Evolutionary conservation across 331 rosid genomes (phyloP).

Genomic region (Malus hybrid): DNA sequence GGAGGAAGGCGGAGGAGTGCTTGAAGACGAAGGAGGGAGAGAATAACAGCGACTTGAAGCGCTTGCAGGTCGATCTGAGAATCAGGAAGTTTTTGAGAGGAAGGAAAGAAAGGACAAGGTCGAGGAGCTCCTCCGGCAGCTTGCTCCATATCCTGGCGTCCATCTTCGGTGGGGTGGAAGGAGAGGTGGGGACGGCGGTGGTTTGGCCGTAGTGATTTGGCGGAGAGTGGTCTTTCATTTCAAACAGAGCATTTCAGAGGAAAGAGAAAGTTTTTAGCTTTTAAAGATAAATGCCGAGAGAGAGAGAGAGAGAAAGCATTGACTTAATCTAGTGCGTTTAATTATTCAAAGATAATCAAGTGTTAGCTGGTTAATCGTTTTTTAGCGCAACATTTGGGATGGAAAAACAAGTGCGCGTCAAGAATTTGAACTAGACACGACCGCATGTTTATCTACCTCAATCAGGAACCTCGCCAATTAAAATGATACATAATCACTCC

Average conservation of each 20-base stretch:
- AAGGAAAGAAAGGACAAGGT: constrained; percentile 54
- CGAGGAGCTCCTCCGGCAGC: constrained; percentile 64
- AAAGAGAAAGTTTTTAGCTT: too few species aligned
- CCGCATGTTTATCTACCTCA: too few species aligned
- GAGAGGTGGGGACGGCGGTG: not conserved
- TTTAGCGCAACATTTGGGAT: too few species aligned
- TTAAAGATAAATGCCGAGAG: too few species aligned
- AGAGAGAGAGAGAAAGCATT: too few species aligned
- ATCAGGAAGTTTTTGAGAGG: constrained; percentile 54
- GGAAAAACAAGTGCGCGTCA: too few species aligned
- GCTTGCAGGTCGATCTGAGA: constrained; percentile 77
- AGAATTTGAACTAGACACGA: too few species aligned
- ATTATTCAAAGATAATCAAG: too few species aligned
- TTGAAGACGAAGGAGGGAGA: constrained; percentile 58
- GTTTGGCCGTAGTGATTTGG: not conserved
- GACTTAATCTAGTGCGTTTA: too few species aligned
- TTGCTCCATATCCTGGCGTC: constrained; percentile 78
- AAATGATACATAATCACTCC: too few species aligned
- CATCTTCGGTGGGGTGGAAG: constrained; percentile 28
- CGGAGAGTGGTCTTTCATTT: not conserved
- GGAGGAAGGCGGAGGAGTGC: constrained; percentile 52
- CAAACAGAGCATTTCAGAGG: not conserved
- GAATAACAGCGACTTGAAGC: constrained; percentile 56
- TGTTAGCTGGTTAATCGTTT: too few species aligned
- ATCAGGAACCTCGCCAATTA: too few species aligned